A percentile compares a stretch with the other conserved stretches of the same genome.
Conservation (phyloP, 2,329 filamentous ascomycete genomes). For the Scedosporium boydii region DNA sequence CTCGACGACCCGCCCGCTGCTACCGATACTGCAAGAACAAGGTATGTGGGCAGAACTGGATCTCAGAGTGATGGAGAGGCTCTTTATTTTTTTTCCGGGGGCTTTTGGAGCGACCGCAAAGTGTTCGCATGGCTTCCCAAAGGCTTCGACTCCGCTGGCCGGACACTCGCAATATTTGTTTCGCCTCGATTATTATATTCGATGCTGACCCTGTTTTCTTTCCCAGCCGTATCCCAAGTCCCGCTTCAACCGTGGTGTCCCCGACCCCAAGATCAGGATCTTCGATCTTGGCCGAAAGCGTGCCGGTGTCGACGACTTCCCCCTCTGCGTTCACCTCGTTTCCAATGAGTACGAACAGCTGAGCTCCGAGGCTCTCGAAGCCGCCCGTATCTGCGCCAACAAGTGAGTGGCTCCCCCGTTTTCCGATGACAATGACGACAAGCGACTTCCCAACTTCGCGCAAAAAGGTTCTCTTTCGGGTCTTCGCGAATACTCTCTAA, state of each 20-base stretch:
- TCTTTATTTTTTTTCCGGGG: slow-evolving; percentile 9
- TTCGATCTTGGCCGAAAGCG: slow-evolving; percentile 99
- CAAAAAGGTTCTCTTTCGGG: background rate
- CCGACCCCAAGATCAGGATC: slow-evolving; percentile 80
- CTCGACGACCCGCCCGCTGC: slow-evolving; percentile 97
- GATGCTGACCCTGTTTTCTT: slow-evolving; percentile 10
- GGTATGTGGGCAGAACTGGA: slow-evolving; percentile 47
- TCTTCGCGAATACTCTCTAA: background rate
- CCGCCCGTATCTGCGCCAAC: slow-evolving; percentile 99
- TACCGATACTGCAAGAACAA: slow-evolving; percentile 99
- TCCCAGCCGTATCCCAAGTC: slow-evolving; percentile 93
- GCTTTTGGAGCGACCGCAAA: background rate
- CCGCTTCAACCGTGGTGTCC: slow-evolving; percentile 99
- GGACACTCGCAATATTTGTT: background rate
- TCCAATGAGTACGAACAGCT: slow-evolving; percentile 99
- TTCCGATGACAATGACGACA: background rate
- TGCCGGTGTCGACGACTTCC: slow-evolving; percentile 98
- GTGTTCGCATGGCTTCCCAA: background rate
- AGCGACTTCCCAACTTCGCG: background rate
- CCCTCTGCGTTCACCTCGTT: slow-evolving; percentile 96
- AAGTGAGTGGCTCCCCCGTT: slow-evolving; percentile 40
- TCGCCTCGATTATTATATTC: slow-evolving; percentile 3
- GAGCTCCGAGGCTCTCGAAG: slow-evolving; percentile 98
- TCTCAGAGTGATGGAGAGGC: slow-evolving; percentile 6
- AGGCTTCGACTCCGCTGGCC: background rate